Conservation (phyloP, 2,329 filamentous ascomycete genomes). For the Cyphellophora europaea region DNA sequence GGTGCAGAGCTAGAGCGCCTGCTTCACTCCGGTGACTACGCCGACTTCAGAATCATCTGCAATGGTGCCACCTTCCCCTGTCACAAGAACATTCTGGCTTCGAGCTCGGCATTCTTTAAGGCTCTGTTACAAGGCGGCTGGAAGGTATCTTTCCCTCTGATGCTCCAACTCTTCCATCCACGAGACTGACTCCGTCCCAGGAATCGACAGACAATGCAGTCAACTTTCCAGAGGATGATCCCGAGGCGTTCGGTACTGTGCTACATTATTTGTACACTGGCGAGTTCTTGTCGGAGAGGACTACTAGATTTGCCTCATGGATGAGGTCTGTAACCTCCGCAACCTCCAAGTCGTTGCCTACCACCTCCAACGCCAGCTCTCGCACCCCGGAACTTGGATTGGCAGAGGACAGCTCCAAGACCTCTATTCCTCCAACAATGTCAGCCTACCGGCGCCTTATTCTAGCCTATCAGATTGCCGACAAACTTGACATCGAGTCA, state of each 20-base stretch:
- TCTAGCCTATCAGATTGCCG: no score
- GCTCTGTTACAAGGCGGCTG: background rate
- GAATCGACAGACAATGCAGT: conserved; percentile 2
- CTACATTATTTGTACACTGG: conserved; percentile 8
- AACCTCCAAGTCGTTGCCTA: no score
- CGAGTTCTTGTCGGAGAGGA: background rate
- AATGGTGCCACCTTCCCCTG: background rate
- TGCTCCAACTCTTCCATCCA: background rate
- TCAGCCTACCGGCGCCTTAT: no score
- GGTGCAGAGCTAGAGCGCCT: background rate
- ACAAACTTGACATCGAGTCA: no score
- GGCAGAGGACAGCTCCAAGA: no score
- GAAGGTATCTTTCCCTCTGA: background rate
- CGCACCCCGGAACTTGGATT: no score
- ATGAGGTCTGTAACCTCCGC: no score
- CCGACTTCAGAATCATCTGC: background rate
- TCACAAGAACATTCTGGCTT: background rate
- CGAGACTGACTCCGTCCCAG: background rate
- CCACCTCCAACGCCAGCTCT: no score
- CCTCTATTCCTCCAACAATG: no score
- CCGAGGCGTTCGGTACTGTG: conserved; percentile 4
- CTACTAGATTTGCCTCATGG: no score
- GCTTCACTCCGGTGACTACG: background rate
- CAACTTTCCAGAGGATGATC: conserved; percentile 6
- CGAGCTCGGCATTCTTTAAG: conserved; percentile 1